Conservation (phyloP, 148 eudicot species). For the Rhododendron vialii region DNA sequence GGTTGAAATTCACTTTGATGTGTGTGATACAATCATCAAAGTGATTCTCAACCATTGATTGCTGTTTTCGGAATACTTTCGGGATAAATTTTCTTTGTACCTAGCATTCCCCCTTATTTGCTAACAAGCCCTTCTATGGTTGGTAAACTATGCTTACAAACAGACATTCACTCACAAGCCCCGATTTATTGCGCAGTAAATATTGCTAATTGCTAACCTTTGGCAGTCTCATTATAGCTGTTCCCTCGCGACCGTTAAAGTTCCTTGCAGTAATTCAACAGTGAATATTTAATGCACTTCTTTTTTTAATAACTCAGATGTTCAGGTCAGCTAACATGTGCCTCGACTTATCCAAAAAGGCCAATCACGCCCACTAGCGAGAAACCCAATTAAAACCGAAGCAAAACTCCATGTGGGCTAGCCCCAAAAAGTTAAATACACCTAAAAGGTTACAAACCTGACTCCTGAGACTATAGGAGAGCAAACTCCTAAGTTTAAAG, state of each 20-base stretch:
- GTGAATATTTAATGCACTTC: background rate
- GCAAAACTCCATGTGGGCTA: background rate
- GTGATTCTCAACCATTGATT: too few relatives aligned
- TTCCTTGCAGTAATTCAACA: background rate
- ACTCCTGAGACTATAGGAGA: background rate
- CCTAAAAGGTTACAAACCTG: background rate
- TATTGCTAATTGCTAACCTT: too few relatives aligned
- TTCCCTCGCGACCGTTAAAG: background rate
- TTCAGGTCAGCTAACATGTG: rapidly evolving
- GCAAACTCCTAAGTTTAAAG: background rate
- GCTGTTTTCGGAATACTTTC: too few relatives aligned
- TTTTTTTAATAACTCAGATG: background rate
- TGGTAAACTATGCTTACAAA: background rate
- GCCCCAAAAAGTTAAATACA: background rate
- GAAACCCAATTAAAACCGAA: background rate
- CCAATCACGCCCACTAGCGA: background rate
- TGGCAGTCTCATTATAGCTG: background rate
- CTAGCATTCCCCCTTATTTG: too few relatives aligned
- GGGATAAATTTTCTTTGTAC: too few relatives aligned
- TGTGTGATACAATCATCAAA: too few relatives aligned
- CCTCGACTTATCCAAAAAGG: too few relatives aligned
- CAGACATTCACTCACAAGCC: background rate
- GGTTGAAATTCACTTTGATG: too few relatives aligned
- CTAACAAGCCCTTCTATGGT: too few relatives aligned
- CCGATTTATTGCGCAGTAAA: background rate